Percentiles rank a stretch among this genome's conserved stretches.
Evolutionary conservation across 495 filamentous ascomycete genomes (phyloP).

Genomic region (Hypoxylon perforatum): DNA sequence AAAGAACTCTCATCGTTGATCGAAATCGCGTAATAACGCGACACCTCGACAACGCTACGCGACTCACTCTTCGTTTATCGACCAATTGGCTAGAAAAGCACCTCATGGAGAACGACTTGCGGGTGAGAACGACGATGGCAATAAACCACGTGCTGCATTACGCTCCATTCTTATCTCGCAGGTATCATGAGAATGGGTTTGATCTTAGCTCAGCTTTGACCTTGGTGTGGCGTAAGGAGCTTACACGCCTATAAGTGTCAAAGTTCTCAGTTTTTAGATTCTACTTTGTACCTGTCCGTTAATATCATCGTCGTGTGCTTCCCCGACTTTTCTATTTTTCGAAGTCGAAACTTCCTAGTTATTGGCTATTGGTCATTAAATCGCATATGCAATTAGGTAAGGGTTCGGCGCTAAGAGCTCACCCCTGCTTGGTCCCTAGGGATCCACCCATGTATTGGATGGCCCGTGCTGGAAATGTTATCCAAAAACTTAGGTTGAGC

Average conservation of each 20-base stretch:
- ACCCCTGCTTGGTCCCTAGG: not conserved
- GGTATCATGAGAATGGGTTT: not conserved
- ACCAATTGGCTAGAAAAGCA: slow-evolving; percentile 16
- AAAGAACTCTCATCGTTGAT: slow-evolving; percentile 72
- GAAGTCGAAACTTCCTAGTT: slow-evolving; percentile 13
- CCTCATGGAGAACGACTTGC: slow-evolving; percentile 24
- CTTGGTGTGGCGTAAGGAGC: not conserved
- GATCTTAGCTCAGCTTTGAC: not conserved
- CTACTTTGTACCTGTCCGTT: not conserved
- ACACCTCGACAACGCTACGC: slow-evolving; percentile 8
- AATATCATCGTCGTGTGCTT: slow-evolving; percentile 22
- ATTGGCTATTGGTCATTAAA: slow-evolving; percentile 25
- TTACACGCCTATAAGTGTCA: not conserved
- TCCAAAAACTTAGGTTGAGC: not conserved
- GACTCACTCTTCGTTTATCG: slow-evolving; percentile 13
- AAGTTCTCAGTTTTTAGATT: not conserved
- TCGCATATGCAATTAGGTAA: slow-evolving; percentile 1
- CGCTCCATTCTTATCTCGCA: slow-evolving; percentile 24
- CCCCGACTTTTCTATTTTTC: slow-evolving; percentile 24
- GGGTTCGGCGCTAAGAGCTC: not conserved
- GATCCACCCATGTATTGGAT: not conserved
- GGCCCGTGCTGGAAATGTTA: slow-evolving; percentile 26
- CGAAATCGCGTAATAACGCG: slow-evolving; percentile 15
- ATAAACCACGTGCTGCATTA: not conserved
- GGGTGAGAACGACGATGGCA: not conserved